Conservation (phyloP, 805 yeast genomes). For the Saccharomycopsis capsularis region DNA sequence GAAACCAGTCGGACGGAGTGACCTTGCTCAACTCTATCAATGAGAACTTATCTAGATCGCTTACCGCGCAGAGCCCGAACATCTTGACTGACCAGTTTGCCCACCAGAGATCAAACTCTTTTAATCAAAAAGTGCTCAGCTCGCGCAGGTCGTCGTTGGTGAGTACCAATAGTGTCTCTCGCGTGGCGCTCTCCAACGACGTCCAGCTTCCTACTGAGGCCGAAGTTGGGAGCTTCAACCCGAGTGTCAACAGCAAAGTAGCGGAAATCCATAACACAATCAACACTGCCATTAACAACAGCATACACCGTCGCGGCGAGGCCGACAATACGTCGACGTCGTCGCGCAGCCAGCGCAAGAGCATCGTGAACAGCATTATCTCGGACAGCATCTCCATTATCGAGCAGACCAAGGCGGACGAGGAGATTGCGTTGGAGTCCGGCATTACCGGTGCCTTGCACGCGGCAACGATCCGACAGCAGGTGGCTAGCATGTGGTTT, state of each 20-base stretch:
- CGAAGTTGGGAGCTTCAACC: neutral
- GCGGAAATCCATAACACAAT: conserved; percentile 8
- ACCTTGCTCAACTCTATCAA: conserved; percentile 17
- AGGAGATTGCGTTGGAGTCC: conserved; percentile 13
- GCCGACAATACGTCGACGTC: neutral
- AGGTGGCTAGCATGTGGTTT: conserved; percentile 63
- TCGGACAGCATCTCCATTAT: conserved; percentile 17
- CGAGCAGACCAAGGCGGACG: conserved; percentile 16
- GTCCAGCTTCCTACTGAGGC: neutral
- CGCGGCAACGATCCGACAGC: conserved; percentile 28
- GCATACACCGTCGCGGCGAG: neutral
- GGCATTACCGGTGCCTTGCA: conserved; percentile 18
- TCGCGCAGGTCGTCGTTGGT: conserved; percentile 13
- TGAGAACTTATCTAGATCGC: conserved; percentile 16
- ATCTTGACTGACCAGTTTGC: conserved; percentile 21
- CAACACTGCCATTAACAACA: conserved; percentile 10
- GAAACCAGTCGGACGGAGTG: neutral
- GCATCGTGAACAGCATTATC: conserved; percentile 8
- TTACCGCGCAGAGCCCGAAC: conserved; percentile 6
- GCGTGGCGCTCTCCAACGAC: neutral
- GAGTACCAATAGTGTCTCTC: no score
- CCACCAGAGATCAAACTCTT: conserved; percentile 17
- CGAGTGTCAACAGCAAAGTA: conserved; percentile 1
- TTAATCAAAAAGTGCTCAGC: conserved; percentile 16
- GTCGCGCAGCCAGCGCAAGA: neutral